Base-by-base conservation (phyloP, 176 grass and related monocot genomes). In the Cocos nucifera region DNA sequence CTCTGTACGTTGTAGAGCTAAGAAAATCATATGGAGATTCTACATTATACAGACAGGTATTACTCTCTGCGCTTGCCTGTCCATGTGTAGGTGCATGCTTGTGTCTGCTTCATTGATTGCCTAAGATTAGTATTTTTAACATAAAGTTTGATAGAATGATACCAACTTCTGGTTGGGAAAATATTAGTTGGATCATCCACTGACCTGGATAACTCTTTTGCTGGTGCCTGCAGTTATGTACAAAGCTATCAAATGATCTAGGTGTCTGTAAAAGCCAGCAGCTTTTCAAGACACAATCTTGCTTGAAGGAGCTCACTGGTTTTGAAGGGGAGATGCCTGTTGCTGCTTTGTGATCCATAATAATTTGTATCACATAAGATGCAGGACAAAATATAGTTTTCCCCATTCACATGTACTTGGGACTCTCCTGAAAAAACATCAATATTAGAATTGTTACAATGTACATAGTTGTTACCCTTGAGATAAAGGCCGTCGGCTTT, bases 1-100 rank as follows among this genome's bases (percentile, higher is more conserved):
- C 80, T 66, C 72, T 90, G 56, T 88, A 82, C 67, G 83, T 88
- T 72, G 92, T 97, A 2, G 87, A 97, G 58, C 62, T 97, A 49
- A 88, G 78, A 68, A 88, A 71, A 75, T 78, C 78, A 73, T 85
- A 70, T 4, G 84, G 87, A 66, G 87, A 88, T 65, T 85, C 81
- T 30, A 77, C 65, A 3, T 75, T 91, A 7, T 97, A 97, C 58
- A 78, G 75, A 88, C 70, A 88, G 83, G 87, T 85, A 77, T 54
- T 35, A 44, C 4, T 5, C 27, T 26, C 15, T 59, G 15, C 5
- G 23, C 5, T 16, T 59, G 10, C 2, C 35, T 44, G 35, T 14
- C 35, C 35, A 39, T 39, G 35, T 39, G 9, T 39, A 39, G 35
- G 35, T 44, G 35, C 35, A 44, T 12, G 35, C 35, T 12, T 44